These are phyloP conservation scores for Cercis canadensis DNA, from an alignment of 306 rosid species.

Conservation along the genomic window DNA sequence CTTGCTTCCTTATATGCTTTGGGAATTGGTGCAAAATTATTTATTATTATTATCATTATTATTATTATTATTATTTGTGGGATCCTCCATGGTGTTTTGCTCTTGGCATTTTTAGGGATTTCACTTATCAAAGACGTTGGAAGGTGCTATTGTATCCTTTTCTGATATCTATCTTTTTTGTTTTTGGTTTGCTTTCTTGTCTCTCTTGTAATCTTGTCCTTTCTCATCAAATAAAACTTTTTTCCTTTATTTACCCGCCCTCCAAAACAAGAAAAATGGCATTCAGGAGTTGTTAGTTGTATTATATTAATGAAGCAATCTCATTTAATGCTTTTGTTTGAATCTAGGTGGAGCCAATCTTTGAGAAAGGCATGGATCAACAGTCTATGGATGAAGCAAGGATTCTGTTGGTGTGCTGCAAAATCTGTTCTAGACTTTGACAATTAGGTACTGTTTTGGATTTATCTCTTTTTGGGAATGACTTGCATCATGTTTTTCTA, in stretches of 20 bases:
- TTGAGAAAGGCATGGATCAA: constrained; percentile 96
- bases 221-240: background rate
- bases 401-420: constrained; percentile 77
- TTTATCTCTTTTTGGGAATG: constrained; percentile 36
- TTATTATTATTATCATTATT: background rate
- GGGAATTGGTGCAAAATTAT: constrained; percentile 6
- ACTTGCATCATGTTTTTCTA: constrained; percentile 36
- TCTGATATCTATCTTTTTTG: constrained; percentile 9
- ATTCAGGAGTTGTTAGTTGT: constrained; percentile 25
- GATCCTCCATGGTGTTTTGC: constrained; percentile 10
- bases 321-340: constrained; percentile 38
- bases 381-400: constrained; percentile 97
- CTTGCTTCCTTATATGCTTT: constrained; percentile 19
- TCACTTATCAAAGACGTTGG: constrained; percentile 5
- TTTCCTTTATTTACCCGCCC: background rate
- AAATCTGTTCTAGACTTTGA: constrained; percentile 35
- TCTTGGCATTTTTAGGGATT: background rate
- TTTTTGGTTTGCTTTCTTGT: constrained; percentile 10
- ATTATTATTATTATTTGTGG: background rate
- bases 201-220: constrained; percentile 9
- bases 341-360: constrained; percentile 95
- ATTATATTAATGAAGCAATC: constrained; percentile 35
- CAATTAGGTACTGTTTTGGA: constrained; percentile 12
- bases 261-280: constrained; percentile 7
- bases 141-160: background rate